Conservation (phyloP, 2,329 filamentous ascomycete species). For the Fusarium floridanum region DNA sequence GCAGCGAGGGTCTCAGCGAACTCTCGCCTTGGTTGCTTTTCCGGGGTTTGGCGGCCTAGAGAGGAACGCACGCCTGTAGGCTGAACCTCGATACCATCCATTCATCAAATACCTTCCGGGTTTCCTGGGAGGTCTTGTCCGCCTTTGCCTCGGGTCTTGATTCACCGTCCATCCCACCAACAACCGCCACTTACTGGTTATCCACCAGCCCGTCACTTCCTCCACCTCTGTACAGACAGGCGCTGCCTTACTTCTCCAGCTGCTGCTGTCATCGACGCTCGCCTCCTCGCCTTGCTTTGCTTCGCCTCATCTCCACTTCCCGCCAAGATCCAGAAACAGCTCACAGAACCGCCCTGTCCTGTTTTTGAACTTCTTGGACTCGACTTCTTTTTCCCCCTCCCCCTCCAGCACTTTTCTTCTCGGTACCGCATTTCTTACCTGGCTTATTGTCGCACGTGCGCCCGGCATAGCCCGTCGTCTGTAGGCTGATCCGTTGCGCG, state of each 20-base stretch:
- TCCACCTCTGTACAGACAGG: constrained; percentile 13
- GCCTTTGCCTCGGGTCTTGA: constrained; percentile 20
- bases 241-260: constrained; percentile 8
- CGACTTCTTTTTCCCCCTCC: constrained; percentile 6
- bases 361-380: constrained; percentile 34
- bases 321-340: constrained; percentile 36
- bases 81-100: no score
- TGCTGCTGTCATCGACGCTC: constrained; percentile 13
- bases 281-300: constrained; percentile 13
- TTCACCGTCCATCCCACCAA: constrained; percentile 17
- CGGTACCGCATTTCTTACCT: constrained; percentile 34
- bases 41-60: constrained; percentile 2
- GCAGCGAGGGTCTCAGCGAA: constrained; percentile 4
- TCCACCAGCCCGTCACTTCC: constrained; percentile 29
- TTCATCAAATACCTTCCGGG: neutral
- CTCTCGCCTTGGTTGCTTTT: neutral
- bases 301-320: constrained; percentile 40
- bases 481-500: constrained; percentile 37
- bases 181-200: constrained; percentile 33
- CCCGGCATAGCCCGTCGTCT: constrained; percentile 34
- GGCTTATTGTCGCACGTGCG: constrained; percentile 35
- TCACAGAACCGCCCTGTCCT: constrained; percentile 35
- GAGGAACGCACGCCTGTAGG: constrained; percentile 12
- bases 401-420: neutral
- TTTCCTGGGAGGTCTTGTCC: neutral